Evolutionary conservation across 75 land plant genomes (phyloP).

Genomic region (Cupressus sempervirens): DNA sequence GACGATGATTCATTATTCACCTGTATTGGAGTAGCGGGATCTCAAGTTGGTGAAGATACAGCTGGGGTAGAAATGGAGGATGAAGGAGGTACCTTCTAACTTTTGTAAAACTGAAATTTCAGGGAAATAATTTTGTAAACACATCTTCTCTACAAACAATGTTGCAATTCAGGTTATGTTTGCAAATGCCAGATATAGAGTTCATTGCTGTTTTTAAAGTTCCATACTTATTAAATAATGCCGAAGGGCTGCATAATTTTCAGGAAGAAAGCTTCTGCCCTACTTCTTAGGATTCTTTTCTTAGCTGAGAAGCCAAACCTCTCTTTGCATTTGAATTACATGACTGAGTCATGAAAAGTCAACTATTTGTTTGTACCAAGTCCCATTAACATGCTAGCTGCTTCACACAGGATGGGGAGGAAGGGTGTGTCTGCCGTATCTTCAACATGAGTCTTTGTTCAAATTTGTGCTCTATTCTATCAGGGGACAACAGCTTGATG

Average conservation of each 20-base stretch:
- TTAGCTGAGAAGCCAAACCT: not conserved
- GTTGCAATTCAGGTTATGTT: not conserved
- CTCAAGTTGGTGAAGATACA: constrained; percentile 58
- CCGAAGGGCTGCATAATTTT: not conserved
- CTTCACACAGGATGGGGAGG: not conserved
- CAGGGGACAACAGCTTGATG: not conserved
- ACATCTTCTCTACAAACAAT: not conserved
- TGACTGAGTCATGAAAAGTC: not conserved
- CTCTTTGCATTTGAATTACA: not conserved
- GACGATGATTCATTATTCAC: constrained; percentile 86
- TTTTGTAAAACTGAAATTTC: constrained; percentile 4
- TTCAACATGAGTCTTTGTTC: not conserved
- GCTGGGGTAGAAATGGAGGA: constrained; percentile 25
- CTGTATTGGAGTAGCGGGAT: constrained; percentile 91
- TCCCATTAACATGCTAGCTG: not conserved
- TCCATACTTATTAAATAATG: not conserved
- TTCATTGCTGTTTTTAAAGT: not conserved
- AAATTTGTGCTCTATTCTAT: not conserved
- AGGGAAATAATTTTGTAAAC: not conserved
- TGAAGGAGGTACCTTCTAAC: not conserved
- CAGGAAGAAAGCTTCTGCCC: not conserved
- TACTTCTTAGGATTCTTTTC: not conserved
- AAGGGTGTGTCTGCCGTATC: not conserved
- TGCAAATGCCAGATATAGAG: not conserved
- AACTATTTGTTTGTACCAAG: too few species aligned